phyloP scores from a whole-genome alignment of 208 protist genomes.

The Leishmania martiniquensis region DNA sequence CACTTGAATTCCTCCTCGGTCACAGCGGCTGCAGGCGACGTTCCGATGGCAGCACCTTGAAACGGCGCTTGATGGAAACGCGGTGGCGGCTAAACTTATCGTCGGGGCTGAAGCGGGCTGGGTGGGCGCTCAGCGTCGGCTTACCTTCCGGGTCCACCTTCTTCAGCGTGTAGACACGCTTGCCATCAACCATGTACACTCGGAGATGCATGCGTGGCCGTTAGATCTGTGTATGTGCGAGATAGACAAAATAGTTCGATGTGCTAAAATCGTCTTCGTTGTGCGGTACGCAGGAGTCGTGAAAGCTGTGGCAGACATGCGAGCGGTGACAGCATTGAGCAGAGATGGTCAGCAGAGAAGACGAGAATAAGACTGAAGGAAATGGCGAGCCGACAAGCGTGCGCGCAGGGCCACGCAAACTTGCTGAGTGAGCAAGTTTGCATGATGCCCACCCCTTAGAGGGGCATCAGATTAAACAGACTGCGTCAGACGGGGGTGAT shows the following conservation, averaged over 20 bases:
- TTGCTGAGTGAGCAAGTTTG: too few species aligned
- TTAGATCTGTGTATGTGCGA: background rate
- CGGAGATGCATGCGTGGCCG: conserved; percentile 73
- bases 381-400: background rate
- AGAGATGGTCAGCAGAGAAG: background rate
- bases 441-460: too few species aligned
- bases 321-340: background rate
- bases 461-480: background rate
- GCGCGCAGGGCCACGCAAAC: background rate
- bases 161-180: conserved; percentile 93
- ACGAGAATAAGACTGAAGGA: background rate
- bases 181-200: conserved; percentile 82
- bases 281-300: background rate
- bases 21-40: conserved; percentile 80
- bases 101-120: conserved; percentile 93
- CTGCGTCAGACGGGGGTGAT: background rate
- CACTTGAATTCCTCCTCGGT: conserved; percentile 1
- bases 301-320: background rate
- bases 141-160: conserved; percentile 91
- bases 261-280: background rate
- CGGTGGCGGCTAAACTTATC: conserved; percentile 94
- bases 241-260: background rate
- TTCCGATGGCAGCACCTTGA: conserved; percentile 84
- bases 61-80: conserved; percentile 92
- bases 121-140: conserved; percentile 91